Percentiles rank a stretch among this genome's conserved stretches.
Evolutionary conservation across 768 basidiomycete species (phyloP).

Genomic region (Gymnopilus junonius): DNA sequence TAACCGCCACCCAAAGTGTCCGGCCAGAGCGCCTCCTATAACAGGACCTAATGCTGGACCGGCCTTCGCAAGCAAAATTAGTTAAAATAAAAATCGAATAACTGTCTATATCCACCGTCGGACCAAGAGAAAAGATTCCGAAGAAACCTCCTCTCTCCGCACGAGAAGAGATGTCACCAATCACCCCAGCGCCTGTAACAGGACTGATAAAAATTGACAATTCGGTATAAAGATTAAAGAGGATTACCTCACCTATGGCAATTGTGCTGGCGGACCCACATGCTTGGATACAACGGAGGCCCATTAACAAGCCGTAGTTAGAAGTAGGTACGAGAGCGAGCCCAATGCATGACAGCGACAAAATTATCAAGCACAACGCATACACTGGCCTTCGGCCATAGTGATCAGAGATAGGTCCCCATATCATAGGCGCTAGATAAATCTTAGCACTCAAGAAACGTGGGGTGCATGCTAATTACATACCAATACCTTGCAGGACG

Average conservation of each 20-base stretch:
- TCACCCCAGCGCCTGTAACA: constrained; percentile 68
- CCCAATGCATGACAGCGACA: constrained; percentile 69
- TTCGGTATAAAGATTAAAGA: not conserved
- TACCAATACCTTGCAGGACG: constrained; percentile 67
- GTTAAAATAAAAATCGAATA: constrained; percentile 4
- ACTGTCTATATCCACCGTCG: constrained; percentile 45
- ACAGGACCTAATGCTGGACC: constrained; percentile 68
- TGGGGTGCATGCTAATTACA: constrained; percentile 16
- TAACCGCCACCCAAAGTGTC: constrained; percentile 67
- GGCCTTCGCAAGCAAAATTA: constrained; percentile 33
- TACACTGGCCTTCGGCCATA: constrained; percentile 68
- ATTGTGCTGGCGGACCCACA: constrained; percentile 80
- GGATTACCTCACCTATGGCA: constrained; percentile 55
- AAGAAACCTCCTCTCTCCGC: constrained; percentile 80
- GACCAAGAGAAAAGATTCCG: constrained; percentile 68
- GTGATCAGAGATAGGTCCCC: constrained; percentile 73
- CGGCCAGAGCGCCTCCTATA: constrained; percentile 61
- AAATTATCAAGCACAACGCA: constrained; percentile 62
- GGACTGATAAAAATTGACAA: not conserved
- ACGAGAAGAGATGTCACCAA: constrained; percentile 77
- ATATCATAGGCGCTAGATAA: constrained; percentile 62
- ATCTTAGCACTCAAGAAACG: not conserved
- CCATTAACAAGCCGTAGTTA: constrained; percentile 78
- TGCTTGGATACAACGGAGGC: constrained; percentile 80
- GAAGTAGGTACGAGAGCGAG: constrained; percentile 52